Percentiles rank a stretch among this genome's conserved stretches.
phyloP scores from a whole-genome alignment of 331 rosid species.

The Acacia pycnantha region DNA sequence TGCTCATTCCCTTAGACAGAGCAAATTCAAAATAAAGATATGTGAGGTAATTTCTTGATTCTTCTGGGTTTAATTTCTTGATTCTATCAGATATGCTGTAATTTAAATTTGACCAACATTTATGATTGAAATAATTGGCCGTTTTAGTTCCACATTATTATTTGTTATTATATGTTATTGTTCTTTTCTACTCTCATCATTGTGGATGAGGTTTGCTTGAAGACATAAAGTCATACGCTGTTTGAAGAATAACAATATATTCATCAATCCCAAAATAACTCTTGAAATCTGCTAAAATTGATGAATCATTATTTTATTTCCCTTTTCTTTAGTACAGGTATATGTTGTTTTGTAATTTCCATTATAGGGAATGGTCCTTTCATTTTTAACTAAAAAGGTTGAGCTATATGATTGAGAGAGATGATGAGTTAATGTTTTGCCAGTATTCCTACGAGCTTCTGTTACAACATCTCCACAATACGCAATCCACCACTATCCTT shows the following conservation, averaged over 20 bases:
- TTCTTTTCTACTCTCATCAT: not conserved
- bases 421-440: conserved; percentile 33
- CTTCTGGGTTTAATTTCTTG: conserved; percentile 17
- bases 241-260: not conserved
- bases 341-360: conserved; percentile 12
- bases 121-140: not conserved
- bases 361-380: not conserved
- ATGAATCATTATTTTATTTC: not conserved
- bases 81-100: not conserved
- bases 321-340: not conserved
- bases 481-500: conserved; percentile 77
- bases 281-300: not conserved
- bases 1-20: conserved; percentile 85
- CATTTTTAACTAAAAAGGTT: not conserved
- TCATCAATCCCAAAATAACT: not conserved
- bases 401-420: conserved; percentile 3
- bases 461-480: conserved; percentile 81
- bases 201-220: not conserved
- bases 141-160: not conserved
- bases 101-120: not conserved
- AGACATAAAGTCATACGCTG: conserved; percentile 1
- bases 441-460: conserved; percentile 94
- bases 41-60: conserved; percentile 63
- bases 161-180: not conserved
- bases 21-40: conserved; percentile 92